These are phyloP conservation scores for Ilex asprella DNA, from an alignment of 257 asterid genomes.

Conservation along the genomic window DNA sequence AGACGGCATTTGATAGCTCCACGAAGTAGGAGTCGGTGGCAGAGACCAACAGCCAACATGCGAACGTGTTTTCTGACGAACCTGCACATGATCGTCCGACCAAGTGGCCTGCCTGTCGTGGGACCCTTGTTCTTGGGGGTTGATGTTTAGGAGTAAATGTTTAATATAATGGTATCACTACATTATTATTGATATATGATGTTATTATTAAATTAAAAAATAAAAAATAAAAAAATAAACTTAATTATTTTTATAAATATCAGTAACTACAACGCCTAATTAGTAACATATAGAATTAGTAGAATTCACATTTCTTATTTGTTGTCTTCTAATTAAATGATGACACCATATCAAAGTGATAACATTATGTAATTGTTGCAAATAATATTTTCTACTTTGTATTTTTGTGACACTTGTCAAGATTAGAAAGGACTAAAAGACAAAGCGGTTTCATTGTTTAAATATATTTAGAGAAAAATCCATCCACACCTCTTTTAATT, in stretches of 20 bases:
- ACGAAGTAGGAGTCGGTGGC: not conserved
- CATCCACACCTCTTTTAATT: no score
- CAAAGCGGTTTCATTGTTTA: no score
- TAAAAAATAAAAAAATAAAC: not conserved
- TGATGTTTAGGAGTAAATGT: not conserved
- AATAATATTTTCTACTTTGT: no score
- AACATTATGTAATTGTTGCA: no score
- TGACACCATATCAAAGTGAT: no score
- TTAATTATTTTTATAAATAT: not conserved
- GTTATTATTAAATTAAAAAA: no score
- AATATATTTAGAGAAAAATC: no score
- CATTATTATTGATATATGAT: not conserved
- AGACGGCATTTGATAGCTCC: not conserved
- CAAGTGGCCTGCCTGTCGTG: slow-evolving; percentile 24
- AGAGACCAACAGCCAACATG: slow-evolving; percentile 13
- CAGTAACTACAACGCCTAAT: not conserved
- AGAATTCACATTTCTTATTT: no score
- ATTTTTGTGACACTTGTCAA: no score
- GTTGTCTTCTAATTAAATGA: no score
- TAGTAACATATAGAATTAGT: no score
- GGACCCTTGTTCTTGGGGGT: slow-evolving; percentile 15
- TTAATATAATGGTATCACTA: not conserved
- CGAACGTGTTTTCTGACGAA: slow-evolving; percentile 31
- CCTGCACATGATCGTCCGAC: slow-evolving; percentile 11
- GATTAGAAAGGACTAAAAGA: no score